Evolutionary conservation across 2,329 filamentous ascomycete genomes (phyloP).

Genomic region (Lizonia empirigonia): DNA sequence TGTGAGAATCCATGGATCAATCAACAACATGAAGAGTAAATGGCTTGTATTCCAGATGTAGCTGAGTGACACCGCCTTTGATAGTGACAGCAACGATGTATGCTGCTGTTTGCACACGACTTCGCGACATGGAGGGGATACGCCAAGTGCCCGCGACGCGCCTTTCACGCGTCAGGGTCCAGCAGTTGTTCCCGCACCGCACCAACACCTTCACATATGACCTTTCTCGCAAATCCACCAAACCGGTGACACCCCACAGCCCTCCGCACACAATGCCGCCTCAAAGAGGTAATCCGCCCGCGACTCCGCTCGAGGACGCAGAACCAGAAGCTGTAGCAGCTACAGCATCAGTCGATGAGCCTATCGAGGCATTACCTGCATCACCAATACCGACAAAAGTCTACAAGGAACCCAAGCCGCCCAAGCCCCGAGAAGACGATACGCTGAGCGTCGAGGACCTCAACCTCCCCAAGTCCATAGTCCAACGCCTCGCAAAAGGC

Average conservation of each 20-base stretch:
- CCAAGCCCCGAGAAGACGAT: conserved; percentile 41
- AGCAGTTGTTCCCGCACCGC: conserved; percentile 23
- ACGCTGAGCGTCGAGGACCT: conserved; percentile 64
- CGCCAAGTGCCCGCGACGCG: conserved; percentile 13
- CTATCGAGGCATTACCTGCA: conserved; percentile 2
- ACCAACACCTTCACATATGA: conserved; percentile 21
- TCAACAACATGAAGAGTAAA: not conserved
- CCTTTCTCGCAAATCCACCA: conserved; percentile 6
- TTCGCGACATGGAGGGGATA: conserved; percentile 2
- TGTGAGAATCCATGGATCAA: not conserved
- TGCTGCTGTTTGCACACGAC: not conserved
- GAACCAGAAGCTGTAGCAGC: not conserved
- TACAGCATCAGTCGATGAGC: conserved; percentile 4
- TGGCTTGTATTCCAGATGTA: not conserved
- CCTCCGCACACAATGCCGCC: conserved; percentile 49
- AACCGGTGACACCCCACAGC: conserved; percentile 3
- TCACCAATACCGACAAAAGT: conserved; percentile 13
- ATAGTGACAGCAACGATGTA: not conserved
- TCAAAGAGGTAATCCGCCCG: conserved; percentile 55
- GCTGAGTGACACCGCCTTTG: not conserved
- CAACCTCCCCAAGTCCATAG: conserved; percentile 78
- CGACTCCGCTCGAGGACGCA: conserved; percentile 47
- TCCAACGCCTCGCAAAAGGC: conserved; percentile 78
- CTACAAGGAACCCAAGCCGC: conserved; percentile 14
- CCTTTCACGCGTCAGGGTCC: conserved; percentile 36